These are phyloP conservation scores for Colletotrichum aenigma DNA, from an alignment of 2,329 filamentous ascomycete genomes.

Conservation along the genomic window DNA sequence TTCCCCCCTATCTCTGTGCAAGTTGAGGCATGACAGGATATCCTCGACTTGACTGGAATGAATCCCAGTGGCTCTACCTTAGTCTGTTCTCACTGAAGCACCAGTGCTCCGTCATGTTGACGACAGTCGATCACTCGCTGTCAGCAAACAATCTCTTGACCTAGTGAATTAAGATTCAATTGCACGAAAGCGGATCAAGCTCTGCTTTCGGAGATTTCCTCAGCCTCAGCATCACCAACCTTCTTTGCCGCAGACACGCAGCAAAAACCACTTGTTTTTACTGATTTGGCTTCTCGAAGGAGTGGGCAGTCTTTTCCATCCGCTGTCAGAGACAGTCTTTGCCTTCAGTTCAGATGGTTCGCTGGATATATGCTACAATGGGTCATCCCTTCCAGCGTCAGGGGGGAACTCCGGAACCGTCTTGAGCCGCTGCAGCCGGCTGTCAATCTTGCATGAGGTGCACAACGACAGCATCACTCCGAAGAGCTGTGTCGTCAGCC, in stretches of 20 bases:
- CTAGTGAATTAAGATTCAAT: not conserved
- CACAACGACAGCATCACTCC: not conserved
- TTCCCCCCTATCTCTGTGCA: not conserved
- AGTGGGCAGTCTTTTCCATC: not conserved
- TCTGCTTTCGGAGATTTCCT: not conserved
- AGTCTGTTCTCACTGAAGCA: not conserved
- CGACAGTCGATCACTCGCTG: not conserved
- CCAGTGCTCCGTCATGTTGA: not conserved
- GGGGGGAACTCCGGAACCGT: not conserved
- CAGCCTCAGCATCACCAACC: not conserved
- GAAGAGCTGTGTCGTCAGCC: not conserved
- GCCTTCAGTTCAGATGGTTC: not conserved
- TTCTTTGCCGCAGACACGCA: not conserved
- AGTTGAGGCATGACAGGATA: not conserved
- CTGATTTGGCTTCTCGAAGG: not conserved
- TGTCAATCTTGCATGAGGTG: constrained; percentile 15
- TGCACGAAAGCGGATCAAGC: not conserved
- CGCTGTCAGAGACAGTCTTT: not conserved
- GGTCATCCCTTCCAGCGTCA: constrained; percentile 1
- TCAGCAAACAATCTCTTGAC: not conserved
- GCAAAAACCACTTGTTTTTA: not conserved
- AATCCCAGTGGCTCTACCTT: not conserved
- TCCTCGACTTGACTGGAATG: not conserved
- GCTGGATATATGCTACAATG: not conserved
- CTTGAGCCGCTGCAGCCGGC: not conserved